Evolutionary conservation across 2,329 filamentous ascomycete species (phyloP), one percentile per base, ranked within the genome.

Genomic region (Ascochyta fabae): DNA sequence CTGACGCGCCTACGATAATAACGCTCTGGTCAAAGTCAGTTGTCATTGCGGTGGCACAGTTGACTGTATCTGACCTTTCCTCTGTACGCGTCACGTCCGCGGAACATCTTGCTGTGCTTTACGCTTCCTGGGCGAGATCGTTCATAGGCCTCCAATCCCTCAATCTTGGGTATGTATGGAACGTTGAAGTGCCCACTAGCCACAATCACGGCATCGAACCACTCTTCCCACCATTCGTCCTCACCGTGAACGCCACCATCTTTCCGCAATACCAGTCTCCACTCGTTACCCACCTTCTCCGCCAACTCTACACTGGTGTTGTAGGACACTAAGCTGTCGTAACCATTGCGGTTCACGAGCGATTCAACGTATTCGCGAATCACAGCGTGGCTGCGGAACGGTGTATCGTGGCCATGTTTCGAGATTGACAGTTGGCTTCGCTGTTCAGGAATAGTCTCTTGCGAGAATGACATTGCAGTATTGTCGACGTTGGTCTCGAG

Each of bases 401-500:
- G 86, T 0, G 85, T 85, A 16, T 84, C 77, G 0, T 76, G 64
- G 3, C 86, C 86, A 57, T 89, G 84, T 24, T 80, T 61, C 9
- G 62, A 60, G 66, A 23, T 73, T 59, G 47, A 82, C 73, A 16
- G 78, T 79, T 53, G 70, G 70, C 39, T 78, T 62, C 13, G 77
- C 79, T 24, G 75, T 69, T 39, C 67, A 0, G 84, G 80, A 13
- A 87, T 84, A 0, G 78, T 75, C 49, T 87, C 84, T 56, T 84
- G 78, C 0, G 80, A 82, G 68, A 84, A 89, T 15, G 81, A 78
- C 87, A 89, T 89, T 0, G 84, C 77, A 2, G 80, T 65, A 6
- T 78, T 77, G 58, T 84, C 81, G 39, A 89, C 83, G 59, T 89
- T 89, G 3, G 86, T 89, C 66, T 89, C 84, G n/a, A 89, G 74